Base-by-base conservation (phyloP, 805 yeast species). In the Suhomyces sp. region DNA sequence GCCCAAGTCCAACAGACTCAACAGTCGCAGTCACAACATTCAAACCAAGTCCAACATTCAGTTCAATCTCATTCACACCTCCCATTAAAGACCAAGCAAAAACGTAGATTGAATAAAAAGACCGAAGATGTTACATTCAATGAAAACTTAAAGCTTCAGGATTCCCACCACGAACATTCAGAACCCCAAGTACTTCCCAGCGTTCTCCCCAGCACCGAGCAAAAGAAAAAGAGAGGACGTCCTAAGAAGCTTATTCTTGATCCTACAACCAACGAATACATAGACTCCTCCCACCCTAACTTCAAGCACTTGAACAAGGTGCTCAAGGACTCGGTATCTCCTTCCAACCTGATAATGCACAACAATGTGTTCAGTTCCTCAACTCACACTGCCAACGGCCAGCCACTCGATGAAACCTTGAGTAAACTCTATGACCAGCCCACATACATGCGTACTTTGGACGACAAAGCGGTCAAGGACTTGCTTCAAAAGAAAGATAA, bases 201-300 rank as follows among this genome's bases (percentile, higher is more conserved):
- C 42, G 42, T 38, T 38, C 42, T 17, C 9, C 42, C 42, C n/a
- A 38, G 19, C 7, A 17, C 42, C 24, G 22, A 17, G 19, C 24
- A 61, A 26, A 71, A 70, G 61, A 73, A 70, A 54, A 68, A 69
- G 55, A 60, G 79, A 48, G 79, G 79, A 7, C 65, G 79, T 46
- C 79, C 79, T 17, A 72, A 66, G 59, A 69, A 73, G 53, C 62
- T 73, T 44, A 68, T 74, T 23, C 66, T 71, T 42, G 78, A 74
- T 55, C 76, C 77, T 1, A 44, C 80, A n/a, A 67, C 78, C 9
- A 70, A 71, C 51, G 69, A 66, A 50, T 73, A 67, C 57, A 71
- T 73, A 48, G 78, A 74, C 57, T 70, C 76, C 22, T 63, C 69
- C 13, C 78, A 74, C 56, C 75, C 75, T 19, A 72, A 73, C 55